These are phyloP conservation scores for Cucumis melo DNA, from an alignment of 306 rosid species.

Conservation along the genomic window DNA sequence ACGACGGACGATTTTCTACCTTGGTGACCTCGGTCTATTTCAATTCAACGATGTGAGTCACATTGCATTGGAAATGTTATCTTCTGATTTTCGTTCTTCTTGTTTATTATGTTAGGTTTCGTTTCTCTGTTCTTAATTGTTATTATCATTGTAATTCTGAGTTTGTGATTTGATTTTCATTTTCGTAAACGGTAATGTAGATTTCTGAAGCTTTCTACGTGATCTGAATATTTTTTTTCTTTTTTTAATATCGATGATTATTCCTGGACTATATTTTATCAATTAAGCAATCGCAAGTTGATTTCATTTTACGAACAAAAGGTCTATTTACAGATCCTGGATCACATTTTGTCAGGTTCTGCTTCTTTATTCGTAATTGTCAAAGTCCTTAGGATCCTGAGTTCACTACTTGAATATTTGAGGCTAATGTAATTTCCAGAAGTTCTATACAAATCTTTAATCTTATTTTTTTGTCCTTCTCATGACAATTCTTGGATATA, in stretches of 20 bases:
- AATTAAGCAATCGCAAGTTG: no score
- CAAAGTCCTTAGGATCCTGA: background rate
- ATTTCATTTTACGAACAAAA: no score
- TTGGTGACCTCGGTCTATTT: conserved; percentile 69
- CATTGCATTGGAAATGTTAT: background rate
- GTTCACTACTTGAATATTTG: background rate
- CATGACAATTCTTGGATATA: background rate
- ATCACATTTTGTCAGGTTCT: background rate
- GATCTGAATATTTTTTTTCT: no score
- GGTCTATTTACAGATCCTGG: background rate
- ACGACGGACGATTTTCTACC: conserved; percentile 41
- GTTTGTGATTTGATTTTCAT: background rate
- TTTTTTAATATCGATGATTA: no score
- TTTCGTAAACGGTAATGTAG: background rate
- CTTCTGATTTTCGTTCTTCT: background rate
- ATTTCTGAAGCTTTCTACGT: no score
- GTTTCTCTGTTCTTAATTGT: background rate
- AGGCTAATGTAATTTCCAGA: background rate
- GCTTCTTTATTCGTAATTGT: background rate
- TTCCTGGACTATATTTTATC: no score
- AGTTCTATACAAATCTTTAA: background rate
- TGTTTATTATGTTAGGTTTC: background rate
- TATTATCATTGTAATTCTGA: background rate
- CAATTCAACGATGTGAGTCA: conserved; percentile 61
- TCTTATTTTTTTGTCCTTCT: background rate